These are phyloP conservation scores for Suhomyces sp. DNA, from an alignment of 805 yeast species.

Conservation along the genomic window DNA sequence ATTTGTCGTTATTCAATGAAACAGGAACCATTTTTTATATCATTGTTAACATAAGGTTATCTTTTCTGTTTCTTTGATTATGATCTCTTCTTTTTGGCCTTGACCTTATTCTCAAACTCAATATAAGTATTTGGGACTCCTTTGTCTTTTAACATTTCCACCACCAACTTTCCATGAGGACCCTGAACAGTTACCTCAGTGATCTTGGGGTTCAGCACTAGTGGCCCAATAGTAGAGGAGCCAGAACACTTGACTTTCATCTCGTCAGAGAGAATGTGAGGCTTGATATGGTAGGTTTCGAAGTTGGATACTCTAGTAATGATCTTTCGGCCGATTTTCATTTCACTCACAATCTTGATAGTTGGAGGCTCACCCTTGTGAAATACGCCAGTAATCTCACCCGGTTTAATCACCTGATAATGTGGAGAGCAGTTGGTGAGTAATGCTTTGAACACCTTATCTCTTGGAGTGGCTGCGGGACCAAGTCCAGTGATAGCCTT, in stretches of 20 bases:
- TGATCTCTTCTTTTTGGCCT: conserved; percentile 46
- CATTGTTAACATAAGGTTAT: no score
- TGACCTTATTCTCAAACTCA: conserved; percentile 58
- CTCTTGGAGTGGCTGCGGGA: conserved; percentile 36
- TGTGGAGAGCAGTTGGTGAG: conserved; percentile 48
- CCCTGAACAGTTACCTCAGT: conserved; percentile 88
- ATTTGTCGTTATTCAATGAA: no score
- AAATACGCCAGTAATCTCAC: conserved; percentile 36
- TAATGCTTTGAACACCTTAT: conserved; percentile 43
- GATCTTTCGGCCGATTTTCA: conserved; percentile 76
- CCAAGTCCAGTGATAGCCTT: conserved; percentile 37
- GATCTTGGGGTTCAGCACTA: conserved; percentile 51
- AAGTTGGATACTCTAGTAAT: conserved; percentile 71
- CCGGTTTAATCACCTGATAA: conserved; percentile 49
- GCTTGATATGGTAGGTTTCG: conserved; percentile 64
- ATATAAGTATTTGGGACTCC: conserved; percentile 72
- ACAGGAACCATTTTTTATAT: no score
- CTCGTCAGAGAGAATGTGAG: conserved; percentile 63
- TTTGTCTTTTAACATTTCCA: conserved; percentile 53
- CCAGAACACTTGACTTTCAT: conserved; percentile 84
- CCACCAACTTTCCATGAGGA: conserved; percentile 65
- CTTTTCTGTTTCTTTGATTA: no score
- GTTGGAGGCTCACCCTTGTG: conserved; percentile 67
- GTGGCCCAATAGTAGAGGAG: conserved; percentile 70
- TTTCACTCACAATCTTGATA: conserved; percentile 65